A percentile compares a stretch with the other conserved stretches of the same genome.
Evolutionary conservation across 805 yeast species (phyloP).

Genomic region (Cyberlindnera amylophila): DNA sequence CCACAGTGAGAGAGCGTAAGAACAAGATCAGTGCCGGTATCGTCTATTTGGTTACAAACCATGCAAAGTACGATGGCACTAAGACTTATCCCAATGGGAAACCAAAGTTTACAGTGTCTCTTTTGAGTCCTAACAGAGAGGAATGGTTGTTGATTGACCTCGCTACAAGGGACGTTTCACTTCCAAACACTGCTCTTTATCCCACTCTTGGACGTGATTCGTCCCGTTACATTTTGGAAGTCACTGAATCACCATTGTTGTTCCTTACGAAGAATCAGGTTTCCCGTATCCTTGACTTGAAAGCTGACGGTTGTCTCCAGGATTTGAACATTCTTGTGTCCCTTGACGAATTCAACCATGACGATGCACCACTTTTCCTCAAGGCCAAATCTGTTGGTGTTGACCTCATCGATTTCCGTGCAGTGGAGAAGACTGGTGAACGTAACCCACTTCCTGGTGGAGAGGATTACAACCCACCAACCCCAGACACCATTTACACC

Average conservation of each 20-base stretch:
- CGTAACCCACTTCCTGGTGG: constrained; percentile 38
- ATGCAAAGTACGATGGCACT: constrained; percentile 11
- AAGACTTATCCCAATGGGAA: constrained; percentile 12
- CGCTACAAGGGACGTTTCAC: constrained; percentile 55
- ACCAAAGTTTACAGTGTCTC: constrained; percentile 45
- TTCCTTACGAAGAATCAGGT: constrained; percentile 49
- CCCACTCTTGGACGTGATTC: constrained; percentile 56
- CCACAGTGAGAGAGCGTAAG: constrained; percentile 31
- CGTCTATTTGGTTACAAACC: constrained; percentile 25
- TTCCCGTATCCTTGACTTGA: constrained; percentile 40
- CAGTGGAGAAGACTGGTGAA: constrained; percentile 40
- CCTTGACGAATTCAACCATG: constrained; percentile 43
- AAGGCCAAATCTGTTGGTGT: constrained; percentile 30
- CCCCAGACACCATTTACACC: constrained; percentile 49
- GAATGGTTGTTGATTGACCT: constrained; percentile 69
- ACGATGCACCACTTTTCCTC: constrained; percentile 31
- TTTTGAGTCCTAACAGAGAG: constrained; percentile 50
- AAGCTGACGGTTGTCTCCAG: constrained; percentile 31
- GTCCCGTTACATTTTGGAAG: constrained; percentile 53
- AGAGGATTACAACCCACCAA: constrained; percentile 39
- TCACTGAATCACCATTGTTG: constrained; percentile 60
- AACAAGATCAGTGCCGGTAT: constrained; percentile 39
- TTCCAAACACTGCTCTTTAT: constrained; percentile 46
- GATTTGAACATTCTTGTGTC: constrained; percentile 49
- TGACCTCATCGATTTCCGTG: constrained; percentile 40